phyloP scores from a whole-genome alignment of 495 filamentous ascomycete species.

The Glutinoglossum americanum region DNA sequence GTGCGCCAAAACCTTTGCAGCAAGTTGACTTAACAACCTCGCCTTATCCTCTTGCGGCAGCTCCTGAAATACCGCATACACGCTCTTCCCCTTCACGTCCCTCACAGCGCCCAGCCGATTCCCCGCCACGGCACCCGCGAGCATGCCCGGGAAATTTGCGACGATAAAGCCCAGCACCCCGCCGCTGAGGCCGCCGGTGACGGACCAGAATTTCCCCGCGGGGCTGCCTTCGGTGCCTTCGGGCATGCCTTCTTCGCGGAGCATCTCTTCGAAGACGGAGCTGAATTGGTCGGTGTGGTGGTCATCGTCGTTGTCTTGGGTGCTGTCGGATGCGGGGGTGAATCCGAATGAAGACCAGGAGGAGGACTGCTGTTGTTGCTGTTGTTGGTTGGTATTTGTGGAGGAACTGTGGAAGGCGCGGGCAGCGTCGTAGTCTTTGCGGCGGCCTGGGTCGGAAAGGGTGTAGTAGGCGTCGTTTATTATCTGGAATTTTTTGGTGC shows the following conservation, averaged over 20 bases:
- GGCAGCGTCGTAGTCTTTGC: constrained; percentile 73
- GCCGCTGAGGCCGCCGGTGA: constrained; percentile 70
- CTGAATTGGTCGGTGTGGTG: constrained; percentile 59
- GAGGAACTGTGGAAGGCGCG: constrained; percentile 27
- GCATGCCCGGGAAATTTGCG: constrained; percentile 67
- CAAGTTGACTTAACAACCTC: constrained; percentile 25
- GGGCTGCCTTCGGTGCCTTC: constrained; percentile 30
- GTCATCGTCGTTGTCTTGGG: constrained; percentile 26
- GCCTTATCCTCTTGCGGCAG: constrained; percentile 53
- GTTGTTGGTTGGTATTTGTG: background rate
- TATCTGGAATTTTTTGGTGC: constrained; percentile 81
- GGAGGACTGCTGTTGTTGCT: constrained; percentile 3
- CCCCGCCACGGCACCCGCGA: constrained; percentile 83
- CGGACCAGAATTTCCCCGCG: constrained; percentile 61
- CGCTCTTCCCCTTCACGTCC: constrained; percentile 83
- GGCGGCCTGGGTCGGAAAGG: constrained; percentile 55
- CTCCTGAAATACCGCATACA: constrained; percentile 58
- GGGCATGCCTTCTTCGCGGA: constrained; percentile 76
- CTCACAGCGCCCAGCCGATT: constrained; percentile 74
- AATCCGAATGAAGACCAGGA: constrained; percentile 15
- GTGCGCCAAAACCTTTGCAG: constrained; percentile 7
- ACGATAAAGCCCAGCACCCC: constrained; percentile 88
- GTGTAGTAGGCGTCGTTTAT: constrained; percentile 98
- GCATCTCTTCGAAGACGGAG: constrained; percentile 90
- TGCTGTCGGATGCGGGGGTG: constrained; percentile 26